Evolutionary conservation across 2,329 filamentous ascomycete genomes (phyloP).

Genomic region (Fusarium acutatum): DNA sequence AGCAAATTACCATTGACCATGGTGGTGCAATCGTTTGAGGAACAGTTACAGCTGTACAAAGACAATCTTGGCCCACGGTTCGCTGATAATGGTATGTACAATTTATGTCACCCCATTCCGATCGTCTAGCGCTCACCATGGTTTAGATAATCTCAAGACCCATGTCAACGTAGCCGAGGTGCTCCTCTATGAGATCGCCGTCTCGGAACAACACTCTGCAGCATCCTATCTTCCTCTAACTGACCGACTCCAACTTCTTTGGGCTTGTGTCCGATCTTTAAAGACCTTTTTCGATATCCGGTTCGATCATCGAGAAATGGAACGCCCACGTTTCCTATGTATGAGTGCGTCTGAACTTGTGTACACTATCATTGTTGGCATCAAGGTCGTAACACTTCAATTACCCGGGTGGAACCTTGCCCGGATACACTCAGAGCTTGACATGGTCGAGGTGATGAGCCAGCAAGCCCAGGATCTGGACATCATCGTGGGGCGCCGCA

Average conservation of each 20-base stretch:
- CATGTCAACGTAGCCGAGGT: conserved; percentile 57
- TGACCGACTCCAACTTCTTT: conserved; percentile 57
- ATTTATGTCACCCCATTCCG: not conserved
- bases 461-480: conserved; percentile 44
- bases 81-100: conserved; percentile 45
- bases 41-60: conserved; percentile 53
- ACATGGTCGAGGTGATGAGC: conserved; percentile 38
- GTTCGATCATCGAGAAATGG: conserved; percentile 44
- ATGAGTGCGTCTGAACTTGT: conserved; percentile 58
- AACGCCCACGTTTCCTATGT: conserved; percentile 52
- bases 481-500: conserved; percentile 43
- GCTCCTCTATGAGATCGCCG: conserved; percentile 57
- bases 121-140: not conserved
- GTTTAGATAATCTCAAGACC: conserved; percentile 49
- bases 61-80: conserved; percentile 48
- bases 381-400: conserved; percentile 57
- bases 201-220: conserved; percentile 50
- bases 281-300: conserved; percentile 51
- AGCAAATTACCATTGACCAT: conserved; percentile 52
- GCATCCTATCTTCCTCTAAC: conserved; percentile 45
- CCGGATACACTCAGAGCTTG: conserved; percentile 49
- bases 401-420: conserved; percentile 57
- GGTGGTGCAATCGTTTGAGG: conserved; percentile 54
- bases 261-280: conserved; percentile 53
- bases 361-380: conserved; percentile 55